Percentiles rank a stretch among this genome's conserved stretches.
These are phyloP conservation scores for Schizonepeta tenuifolia DNA, from an alignment of 257 asterid species.

Conservation along the genomic window DNA sequence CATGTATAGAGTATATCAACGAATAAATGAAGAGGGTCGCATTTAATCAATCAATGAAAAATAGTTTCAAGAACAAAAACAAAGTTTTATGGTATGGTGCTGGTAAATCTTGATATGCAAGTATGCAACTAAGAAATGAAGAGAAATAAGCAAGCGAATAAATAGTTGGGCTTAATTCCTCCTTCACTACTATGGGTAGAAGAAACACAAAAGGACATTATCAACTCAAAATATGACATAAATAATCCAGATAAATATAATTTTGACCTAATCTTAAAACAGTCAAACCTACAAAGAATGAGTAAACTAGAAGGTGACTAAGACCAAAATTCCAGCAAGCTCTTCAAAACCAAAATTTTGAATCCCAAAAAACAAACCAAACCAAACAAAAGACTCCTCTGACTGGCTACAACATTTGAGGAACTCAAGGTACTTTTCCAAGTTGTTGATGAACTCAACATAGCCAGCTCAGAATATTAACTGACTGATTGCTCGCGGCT, in stretches of 20 bases:
- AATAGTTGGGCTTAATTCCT: neutral
- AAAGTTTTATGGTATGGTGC: neutral
- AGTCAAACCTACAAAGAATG: constrained; percentile 33
- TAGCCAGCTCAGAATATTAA: constrained; percentile 35
- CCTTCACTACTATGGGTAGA: neutral
- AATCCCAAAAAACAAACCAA: constrained; percentile 11
- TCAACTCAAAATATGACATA: constrained; percentile 5
- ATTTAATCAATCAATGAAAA: no score
- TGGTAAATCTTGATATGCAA: neutral
- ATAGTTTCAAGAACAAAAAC: neutral
- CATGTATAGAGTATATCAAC: no score
- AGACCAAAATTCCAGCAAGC: constrained; percentile 18
- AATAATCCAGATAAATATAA: neutral
- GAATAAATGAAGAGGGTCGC: no score
- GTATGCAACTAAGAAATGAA: neutral
- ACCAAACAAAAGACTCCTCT: constrained; percentile 1
- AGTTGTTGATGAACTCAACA: constrained; percentile 30
- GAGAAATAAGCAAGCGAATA: neutral
- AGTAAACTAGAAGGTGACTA: constrained; percentile 32
- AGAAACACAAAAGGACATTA: neutral
- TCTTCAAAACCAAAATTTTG: constrained; percentile 36
- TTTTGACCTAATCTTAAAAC: neutral
- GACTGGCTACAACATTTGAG: constrained; percentile 36
- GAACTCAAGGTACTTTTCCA: constrained; percentile 12
- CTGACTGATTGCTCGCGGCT: constrained; percentile 67